Percentiles rank a stretch among this genome's conserved stretches.
These are phyloP conservation scores for Yarrowia porcina DNA, from an alignment of 805 yeast species.

Conservation along the genomic window DNA sequence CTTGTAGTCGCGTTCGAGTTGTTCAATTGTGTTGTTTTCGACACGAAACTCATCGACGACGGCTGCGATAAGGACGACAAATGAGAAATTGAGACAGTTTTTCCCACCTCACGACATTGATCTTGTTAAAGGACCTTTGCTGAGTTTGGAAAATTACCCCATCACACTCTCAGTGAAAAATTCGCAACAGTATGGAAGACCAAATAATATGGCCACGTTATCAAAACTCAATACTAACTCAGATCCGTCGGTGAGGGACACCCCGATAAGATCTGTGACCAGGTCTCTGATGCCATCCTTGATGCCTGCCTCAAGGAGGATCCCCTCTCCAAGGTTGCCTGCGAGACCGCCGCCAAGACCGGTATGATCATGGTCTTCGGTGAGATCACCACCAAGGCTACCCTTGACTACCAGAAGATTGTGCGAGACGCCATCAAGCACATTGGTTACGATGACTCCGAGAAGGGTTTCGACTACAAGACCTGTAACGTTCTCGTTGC, in stretches of 20 bases:
- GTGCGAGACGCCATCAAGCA: slow-evolving; percentile 97
- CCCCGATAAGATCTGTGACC: slow-evolving; percentile 75
- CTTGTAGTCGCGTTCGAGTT: not conserved
- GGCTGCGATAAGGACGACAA: not conserved
- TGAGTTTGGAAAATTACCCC: too few species aligned
- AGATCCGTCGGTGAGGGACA: slow-evolving; percentile 63
- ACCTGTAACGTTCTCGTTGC: slow-evolving; percentile 99
- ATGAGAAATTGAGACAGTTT: not conserved
- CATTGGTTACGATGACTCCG: slow-evolving; percentile 95
- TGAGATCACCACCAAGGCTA: slow-evolving; percentile 97
- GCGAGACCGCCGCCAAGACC: slow-evolving; percentile 98
- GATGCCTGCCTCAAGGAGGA: slow-evolving; percentile 96
- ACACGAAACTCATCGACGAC: not conserved
- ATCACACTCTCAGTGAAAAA: not conserved
- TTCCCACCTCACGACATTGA: too few species aligned
- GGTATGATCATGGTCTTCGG: slow-evolving; percentile 99
- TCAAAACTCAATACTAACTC: slow-evolving; percentile 18
- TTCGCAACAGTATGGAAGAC: not conserved
- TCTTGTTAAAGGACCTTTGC: too few species aligned
- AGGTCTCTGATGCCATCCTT: slow-evolving; percentile 95
- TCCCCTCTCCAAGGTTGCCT: slow-evolving; percentile 97
- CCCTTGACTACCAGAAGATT: slow-evolving; percentile 92
- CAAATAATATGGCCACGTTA: not conserved
- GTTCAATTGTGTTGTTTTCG: not conserved
- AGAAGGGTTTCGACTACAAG: slow-evolving; percentile 97